Evolutionary conservation across 1,284 basidiomycete species (phyloP).

Genomic region (Trichosporon ovoides): DNA sequence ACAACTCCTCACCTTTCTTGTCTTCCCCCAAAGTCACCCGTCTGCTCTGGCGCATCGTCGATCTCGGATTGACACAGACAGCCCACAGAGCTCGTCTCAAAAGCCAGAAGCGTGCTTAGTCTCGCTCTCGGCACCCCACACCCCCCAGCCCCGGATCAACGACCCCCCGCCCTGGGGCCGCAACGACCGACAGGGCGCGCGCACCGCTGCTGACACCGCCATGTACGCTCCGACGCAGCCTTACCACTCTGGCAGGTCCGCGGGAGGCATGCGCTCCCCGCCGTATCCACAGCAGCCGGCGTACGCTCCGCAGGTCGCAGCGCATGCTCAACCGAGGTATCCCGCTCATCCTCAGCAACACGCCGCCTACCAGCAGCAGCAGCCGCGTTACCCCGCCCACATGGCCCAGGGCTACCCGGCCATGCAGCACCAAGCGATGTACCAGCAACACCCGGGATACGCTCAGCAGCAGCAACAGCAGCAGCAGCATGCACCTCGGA

Average conservation of each 20-base stretch:
- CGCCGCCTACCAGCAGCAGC: not conserved
- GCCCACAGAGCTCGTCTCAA: not conserved
- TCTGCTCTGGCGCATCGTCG: not conserved
- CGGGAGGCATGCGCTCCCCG: not conserved
- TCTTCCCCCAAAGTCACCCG: not conserved
- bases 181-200: not conserved
- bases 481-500: not conserved
- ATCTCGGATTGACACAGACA: not conserved
- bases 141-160: not conserved
- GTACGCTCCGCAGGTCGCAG: not conserved
- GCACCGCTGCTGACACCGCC: not conserved
- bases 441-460: conserved; percentile 1
- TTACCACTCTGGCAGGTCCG: not conserved
- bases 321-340: not conserved
- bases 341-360: not conserved
- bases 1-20: not conserved
- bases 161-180: not conserved
- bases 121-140: not conserved
- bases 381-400: not conserved
- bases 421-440: not conserved
- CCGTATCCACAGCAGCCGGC: conserved; percentile 2
- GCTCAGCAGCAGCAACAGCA: not conserved
- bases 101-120: not conserved
- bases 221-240: conserved; percentile 5
- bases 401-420: conserved; percentile 1